Conservation (phyloP, 129 eudicot species). For the Solidago caesia region DNA sequence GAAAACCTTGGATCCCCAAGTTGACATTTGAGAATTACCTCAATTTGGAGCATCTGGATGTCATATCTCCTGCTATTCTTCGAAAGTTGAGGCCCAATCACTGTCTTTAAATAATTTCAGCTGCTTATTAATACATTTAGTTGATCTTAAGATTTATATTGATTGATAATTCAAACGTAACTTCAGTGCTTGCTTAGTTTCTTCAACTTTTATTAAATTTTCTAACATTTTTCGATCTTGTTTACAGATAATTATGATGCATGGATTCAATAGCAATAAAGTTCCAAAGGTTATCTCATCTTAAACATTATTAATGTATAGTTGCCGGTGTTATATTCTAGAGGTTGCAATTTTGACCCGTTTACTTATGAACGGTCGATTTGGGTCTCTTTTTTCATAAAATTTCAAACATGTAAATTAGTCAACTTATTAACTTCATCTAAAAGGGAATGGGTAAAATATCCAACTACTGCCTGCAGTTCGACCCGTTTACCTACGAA, state of each 20-base stretch:
- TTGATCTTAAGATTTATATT: not conserved
- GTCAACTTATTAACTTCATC: not conserved
- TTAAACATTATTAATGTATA: not conserved
- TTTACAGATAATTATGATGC: slow-evolving; percentile 39
- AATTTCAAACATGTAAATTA: not conserved
- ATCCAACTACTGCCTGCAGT: no score
- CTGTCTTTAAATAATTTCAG: not conserved
- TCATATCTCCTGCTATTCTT: slow-evolving; percentile 20
- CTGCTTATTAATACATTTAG: not conserved
- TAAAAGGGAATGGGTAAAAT: not conserved
- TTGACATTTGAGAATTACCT: slow-evolving; percentile 39
- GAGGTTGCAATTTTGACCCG: not conserved
- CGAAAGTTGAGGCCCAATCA: slow-evolving; percentile 26
- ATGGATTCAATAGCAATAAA: slow-evolving; percentile 33
- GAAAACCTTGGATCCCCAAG: slow-evolving; percentile 16
- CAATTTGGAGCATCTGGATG: slow-evolving; percentile 32
- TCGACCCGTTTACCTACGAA: no score
- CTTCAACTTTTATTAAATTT: not conserved
- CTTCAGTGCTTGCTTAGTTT: slow-evolving; percentile 3
- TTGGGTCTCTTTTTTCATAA: not conserved
- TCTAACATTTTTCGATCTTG: not conserved
- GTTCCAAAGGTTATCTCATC: slow-evolving; percentile 36
- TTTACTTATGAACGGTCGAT: not conserved
- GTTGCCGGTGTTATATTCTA: slow-evolving; percentile 3
- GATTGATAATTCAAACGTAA: not conserved